Evolutionary conservation across 306 rosid genomes (phyloP), one percentile per base, ranked within the genome.

Genomic region (Quercus parvula): DNA sequence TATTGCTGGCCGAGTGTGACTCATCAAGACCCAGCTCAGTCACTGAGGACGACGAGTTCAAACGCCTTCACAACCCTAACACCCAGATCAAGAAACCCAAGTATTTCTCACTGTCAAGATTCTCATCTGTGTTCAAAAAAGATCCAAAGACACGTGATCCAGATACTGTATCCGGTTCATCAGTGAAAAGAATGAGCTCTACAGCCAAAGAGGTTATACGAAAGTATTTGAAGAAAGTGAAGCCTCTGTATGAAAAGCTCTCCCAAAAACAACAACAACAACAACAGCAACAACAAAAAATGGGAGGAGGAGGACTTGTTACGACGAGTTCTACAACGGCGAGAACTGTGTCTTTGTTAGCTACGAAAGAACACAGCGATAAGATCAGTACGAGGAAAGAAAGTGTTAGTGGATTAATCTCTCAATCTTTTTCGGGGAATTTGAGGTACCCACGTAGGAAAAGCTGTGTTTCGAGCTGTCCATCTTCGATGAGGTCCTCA

Each of bases 381-480:
- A 81, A 77, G 56, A 56, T 41, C 46, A 8, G 73, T 2, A 56
- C 57, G 38, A 85, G 75, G 56, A 87, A 78, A 28, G 81, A 82
- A 22, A 75, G 15, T n/a, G 74, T 57, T 5, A 35, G 78, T 15
- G 59, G 81, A 28, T 75, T 91, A 41, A 41, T 41, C 59, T 92
- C 96, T 73, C 91, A 91, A n/a, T 92, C 99, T 0, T 95, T 95
- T 61, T 95, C 98, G 0, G 99, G 99, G 22, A 95, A 95, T 30
- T 67, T 95, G 71, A 89, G 93, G 81, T 88, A 91, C 72, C 97
- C 97, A 1, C 63, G 92, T 35, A 89, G 84, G 76, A 88, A 86
- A 71, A 89, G 88, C 81, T 86, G 86, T 58, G 78, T 85, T 22
- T 87, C 99, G 0, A 95, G 99, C 77, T 91, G 98, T 19, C 99